Evolutionary conservation across 768 basidiomycete genomes (phyloP).

Genomic region (Favolaschia claudopus): DNA sequence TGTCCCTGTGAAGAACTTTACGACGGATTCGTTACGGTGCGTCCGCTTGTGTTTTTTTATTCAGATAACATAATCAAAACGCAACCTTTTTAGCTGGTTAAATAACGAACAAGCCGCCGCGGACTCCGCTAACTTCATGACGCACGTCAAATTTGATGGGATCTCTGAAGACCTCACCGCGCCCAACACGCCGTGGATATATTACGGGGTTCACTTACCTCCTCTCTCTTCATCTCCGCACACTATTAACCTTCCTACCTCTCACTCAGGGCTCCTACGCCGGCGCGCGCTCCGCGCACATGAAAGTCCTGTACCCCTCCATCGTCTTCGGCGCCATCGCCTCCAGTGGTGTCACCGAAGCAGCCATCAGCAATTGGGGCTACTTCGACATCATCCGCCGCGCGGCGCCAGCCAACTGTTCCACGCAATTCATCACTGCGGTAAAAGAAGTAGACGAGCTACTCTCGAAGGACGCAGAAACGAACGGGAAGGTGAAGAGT

Average conservation of each 20-base stretch:
- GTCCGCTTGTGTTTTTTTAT: conserved; percentile 5
- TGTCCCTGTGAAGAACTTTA: conserved; percentile 76
- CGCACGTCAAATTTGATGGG: conserved; percentile 74
- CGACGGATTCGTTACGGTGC: conserved; percentile 82
- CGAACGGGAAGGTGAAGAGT: conserved; percentile 43
- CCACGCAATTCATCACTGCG: conserved; percentile 60
- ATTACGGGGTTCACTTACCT: conserved; percentile 76
- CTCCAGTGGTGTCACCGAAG: conserved; percentile 91
- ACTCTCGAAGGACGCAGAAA: conserved; percentile 56
- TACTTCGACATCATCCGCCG: conserved; percentile 84
- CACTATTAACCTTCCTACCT: conserved; percentile 10
- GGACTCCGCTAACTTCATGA: conserved; percentile 92
- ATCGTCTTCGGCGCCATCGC: conserved; percentile 89
- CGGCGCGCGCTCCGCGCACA: conserved; percentile 93
- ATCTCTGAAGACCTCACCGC: conserved; percentile 76
- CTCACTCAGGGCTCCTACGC: conserved; percentile 79
- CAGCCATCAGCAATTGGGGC: conserved; percentile 81
- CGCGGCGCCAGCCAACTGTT: conserved; percentile 70
- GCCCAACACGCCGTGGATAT: conserved; percentile 83
- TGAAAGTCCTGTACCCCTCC: conserved; percentile 86
- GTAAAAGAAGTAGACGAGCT: conserved; percentile 68
- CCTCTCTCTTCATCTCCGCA: conserved; percentile 1
- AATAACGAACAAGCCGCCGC: conserved; percentile 89
- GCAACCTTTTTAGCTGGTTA: conserved; percentile 76
- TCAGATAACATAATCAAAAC: conserved; percentile 5